Evolutionary conservation across 257 asterid species (phyloP).

Genomic region (Petrea volubilis): DNA sequence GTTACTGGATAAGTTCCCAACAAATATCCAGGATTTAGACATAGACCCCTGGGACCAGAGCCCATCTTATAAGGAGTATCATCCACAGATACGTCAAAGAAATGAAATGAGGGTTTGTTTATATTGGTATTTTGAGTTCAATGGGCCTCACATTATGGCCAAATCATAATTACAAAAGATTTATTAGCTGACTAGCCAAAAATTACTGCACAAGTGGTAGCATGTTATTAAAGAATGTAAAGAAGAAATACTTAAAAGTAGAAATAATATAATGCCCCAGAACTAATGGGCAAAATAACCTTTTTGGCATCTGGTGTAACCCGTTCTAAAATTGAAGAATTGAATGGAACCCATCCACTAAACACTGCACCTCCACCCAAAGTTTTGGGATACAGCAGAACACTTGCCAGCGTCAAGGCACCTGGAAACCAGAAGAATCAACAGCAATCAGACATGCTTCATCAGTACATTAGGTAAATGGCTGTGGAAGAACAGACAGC

Average conservation of each 20-base stretch:
- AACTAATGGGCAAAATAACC: conserved; percentile 39
- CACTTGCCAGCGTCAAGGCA: conserved; percentile 92
- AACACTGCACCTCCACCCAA: conserved; percentile 97
- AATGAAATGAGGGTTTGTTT: neutral
- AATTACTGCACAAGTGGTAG: neutral
- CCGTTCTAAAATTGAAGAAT: conserved; percentile 58
- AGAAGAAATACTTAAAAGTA: neutral
- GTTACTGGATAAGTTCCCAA: neutral
- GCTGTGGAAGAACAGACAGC: neutral
- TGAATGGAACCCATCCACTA: conserved; percentile 97
- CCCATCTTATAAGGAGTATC: neutral
- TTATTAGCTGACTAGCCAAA: neutral
- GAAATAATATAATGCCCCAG: neutral
- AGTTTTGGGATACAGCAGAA: conserved; percentile 79
- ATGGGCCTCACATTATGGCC: neutral
- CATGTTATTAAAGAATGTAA: neutral
- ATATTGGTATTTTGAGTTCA: neutral
- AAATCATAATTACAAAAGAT: neutral
- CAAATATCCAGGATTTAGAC: conserved; percentile 1
- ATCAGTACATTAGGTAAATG: neutral
- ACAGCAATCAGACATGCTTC: neutral
- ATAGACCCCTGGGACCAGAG: neutral
- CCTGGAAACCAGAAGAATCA: conserved; percentile 44
- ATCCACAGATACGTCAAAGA: neutral
- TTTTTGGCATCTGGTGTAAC: conserved; percentile 72